phyloP scores from a whole-genome alignment of 495 filamentous ascomycete genomes.

The Xylaria acuta region DNA sequence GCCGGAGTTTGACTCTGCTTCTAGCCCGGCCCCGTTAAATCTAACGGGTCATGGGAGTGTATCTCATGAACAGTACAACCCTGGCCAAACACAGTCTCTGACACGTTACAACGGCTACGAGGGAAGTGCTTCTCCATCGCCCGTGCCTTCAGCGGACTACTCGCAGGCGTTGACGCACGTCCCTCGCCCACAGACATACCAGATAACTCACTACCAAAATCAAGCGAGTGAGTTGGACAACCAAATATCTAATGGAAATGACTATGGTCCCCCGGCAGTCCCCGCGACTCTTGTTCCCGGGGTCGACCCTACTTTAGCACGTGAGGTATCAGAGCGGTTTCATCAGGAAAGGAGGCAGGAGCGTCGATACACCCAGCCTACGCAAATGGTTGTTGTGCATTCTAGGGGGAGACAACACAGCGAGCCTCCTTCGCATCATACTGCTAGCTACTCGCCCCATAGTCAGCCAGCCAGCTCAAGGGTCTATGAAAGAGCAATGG shows the following conservation, averaged over 20 bases:
- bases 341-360: conserved; percentile 54
- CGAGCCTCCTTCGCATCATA: conserved; percentile 43
- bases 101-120: conserved; percentile 33
- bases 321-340: conserved; percentile 61
- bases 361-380: conserved; percentile 49
- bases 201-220: conserved; percentile 31
- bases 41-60: conserved; percentile 47
- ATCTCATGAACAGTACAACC: conserved; percentile 42
- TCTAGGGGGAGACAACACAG: conserved; percentile 50
- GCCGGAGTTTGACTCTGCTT: conserved; percentile 42
- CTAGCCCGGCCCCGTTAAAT: conserved; percentile 58
- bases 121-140: conserved; percentile 32
- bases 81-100: conserved; percentile 31
- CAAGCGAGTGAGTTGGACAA: conserved; percentile 44
- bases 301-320: conserved; percentile 64
- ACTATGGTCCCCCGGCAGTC: conserved; percentile 55
- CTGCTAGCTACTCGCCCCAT: conserved; percentile 48
- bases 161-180: conserved; percentile 40
- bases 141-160: conserved; percentile 34
- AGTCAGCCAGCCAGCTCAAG: conserved; percentile 43
- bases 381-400: conserved; percentile 42
- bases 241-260: conserved; percentile 32
- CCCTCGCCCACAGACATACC: conserved; percentile 35
- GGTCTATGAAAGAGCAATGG: conserved; percentile 39
- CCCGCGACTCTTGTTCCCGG: conserved; percentile 75